These are phyloP conservation scores for Aspergillus fijiensis DNA, from an alignment of 2,329 filamentous ascomycete genomes.

Conservation along the genomic window DNA sequence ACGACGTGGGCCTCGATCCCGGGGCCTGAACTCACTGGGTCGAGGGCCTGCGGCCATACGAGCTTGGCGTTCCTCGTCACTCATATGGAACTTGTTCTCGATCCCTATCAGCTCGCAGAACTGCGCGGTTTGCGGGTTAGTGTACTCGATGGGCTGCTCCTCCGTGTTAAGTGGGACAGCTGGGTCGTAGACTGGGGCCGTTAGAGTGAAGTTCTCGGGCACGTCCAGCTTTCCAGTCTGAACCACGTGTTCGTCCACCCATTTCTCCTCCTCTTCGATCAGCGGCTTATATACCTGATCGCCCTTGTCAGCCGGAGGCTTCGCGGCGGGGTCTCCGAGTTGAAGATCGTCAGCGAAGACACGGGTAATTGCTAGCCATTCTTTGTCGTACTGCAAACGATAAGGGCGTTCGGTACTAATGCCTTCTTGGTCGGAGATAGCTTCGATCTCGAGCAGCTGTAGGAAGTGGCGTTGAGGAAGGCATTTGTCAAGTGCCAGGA, in stretches of 20 bases:
- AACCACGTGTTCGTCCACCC: slow-evolving; percentile 78
- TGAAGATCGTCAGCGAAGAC: slow-evolving; percentile 68
- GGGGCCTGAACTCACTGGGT: slow-evolving; percentile 27
- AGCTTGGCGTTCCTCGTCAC: slow-evolving; percentile 65
- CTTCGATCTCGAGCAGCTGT: slow-evolving; percentile 67
- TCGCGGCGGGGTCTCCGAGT: slow-evolving; percentile 60
- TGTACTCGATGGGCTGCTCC: slow-evolving; percentile 75
- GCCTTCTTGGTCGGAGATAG: slow-evolving; percentile 41
- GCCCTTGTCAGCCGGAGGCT: slow-evolving; percentile 61
- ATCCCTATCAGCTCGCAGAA: slow-evolving; percentile 81
- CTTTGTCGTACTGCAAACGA: slow-evolving; percentile 76
- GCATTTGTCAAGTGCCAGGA: slow-evolving; percentile 91
- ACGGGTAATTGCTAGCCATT: slow-evolving; percentile 93
- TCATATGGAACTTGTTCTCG: slow-evolving; percentile 71
- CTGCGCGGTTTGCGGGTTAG: slow-evolving; percentile 77
- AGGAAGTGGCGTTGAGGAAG: slow-evolving; percentile 76
- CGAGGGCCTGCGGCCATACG: slow-evolving; percentile 61
- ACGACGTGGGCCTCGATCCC: slow-evolving; percentile 19
- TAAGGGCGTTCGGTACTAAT: slow-evolving; percentile 48
- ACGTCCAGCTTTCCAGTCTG: slow-evolving; percentile 61
- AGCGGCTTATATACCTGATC: slow-evolving; percentile 66
- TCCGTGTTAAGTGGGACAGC: slow-evolving; percentile 57
- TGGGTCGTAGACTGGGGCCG: slow-evolving; percentile 69
- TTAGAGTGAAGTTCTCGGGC: slow-evolving; percentile 74
- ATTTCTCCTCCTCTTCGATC: slow-evolving; percentile 70